Conservation (phyloP, 352 stramenopile genomes). For the Pythium monospermum region DNA sequence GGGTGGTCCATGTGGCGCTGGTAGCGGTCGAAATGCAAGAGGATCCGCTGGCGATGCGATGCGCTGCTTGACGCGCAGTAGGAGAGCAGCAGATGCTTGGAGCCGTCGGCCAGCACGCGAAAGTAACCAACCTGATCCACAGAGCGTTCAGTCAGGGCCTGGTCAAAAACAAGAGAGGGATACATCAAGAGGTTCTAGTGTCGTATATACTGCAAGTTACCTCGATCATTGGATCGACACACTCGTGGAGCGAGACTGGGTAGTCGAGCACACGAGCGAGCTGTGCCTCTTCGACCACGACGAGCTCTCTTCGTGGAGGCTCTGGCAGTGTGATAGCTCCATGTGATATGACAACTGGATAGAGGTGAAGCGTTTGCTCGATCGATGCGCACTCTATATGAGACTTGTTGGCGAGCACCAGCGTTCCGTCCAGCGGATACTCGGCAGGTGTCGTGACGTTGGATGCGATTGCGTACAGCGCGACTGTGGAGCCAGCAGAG, state of each 20-base stretch:
- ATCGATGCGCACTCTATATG: conserved; percentile 26
- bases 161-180: no score
- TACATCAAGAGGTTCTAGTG: background rate
- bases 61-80: conserved; percentile 41
- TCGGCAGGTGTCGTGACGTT: conserved; percentile 35
- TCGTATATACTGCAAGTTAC: conserved; percentile 16
- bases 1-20: conserved; percentile 7
- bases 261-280: conserved; percentile 57
- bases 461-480: conserved; percentile 22
- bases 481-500: conserved; percentile 1
- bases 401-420: conserved; percentile 34
- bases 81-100: conserved; percentile 36
- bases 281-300: conserved; percentile 28
- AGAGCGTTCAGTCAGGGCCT: background rate
- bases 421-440: conserved; percentile 10
- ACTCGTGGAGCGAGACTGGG: conserved; percentile 57
- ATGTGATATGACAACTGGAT: background rate
- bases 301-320: background rate
- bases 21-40: conserved; percentile 48
- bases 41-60: conserved; percentile 12
- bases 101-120: conserved; percentile 10
- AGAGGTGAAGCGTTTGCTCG: conserved; percentile 18
- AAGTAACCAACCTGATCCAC: conserved; percentile 59
- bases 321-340: background rate
- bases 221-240: conserved; percentile 54